These are phyloP conservation scores for Senna tora DNA, from an alignment of 306 rosid genomes.

Conservation along the genomic window DNA sequence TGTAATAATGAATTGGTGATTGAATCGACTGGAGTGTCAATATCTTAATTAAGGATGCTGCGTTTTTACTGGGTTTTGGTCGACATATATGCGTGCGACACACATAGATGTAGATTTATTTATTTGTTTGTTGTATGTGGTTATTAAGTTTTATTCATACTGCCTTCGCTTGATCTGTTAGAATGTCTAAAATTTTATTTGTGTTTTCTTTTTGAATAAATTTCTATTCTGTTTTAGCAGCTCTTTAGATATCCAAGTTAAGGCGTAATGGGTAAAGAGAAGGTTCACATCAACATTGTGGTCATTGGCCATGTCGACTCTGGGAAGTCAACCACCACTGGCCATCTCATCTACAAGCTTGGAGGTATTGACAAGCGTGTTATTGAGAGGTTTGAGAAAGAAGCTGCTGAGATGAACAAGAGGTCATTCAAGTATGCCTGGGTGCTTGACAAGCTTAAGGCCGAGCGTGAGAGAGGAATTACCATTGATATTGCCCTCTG, in stretches of 20 bases:
- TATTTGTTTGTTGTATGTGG: not conserved
- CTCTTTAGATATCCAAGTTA: not conserved
- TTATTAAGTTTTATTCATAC: not conserved
- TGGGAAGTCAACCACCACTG: constrained; percentile 90
- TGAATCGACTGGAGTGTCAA: not conserved
- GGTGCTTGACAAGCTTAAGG: constrained; percentile 97
- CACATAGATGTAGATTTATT: not conserved
- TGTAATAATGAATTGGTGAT: not conserved
- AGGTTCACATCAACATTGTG: constrained; percentile 86
- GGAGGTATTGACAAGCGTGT: constrained; percentile 98
- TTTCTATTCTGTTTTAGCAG: no score
- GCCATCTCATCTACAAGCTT: constrained; percentile 90
- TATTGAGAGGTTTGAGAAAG: constrained; percentile 88
- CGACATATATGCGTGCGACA: not conserved
- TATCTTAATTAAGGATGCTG: not conserved
- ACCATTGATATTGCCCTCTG: constrained; percentile 91
- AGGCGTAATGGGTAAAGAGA: constrained; percentile 75
- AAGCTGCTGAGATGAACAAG: constrained; percentile 98
- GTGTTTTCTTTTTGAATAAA: no score
- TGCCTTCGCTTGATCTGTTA: not conserved
- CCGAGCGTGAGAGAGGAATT: constrained; percentile 94
- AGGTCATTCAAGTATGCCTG: constrained; percentile 95
- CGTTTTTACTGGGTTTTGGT: not conserved
- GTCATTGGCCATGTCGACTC: constrained; percentile 97
- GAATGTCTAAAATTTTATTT: not conserved